These are phyloP conservation scores for Pouteria glomerata DNA, from an alignment of 148 eudicot genomes.

Conservation along the genomic window DNA sequence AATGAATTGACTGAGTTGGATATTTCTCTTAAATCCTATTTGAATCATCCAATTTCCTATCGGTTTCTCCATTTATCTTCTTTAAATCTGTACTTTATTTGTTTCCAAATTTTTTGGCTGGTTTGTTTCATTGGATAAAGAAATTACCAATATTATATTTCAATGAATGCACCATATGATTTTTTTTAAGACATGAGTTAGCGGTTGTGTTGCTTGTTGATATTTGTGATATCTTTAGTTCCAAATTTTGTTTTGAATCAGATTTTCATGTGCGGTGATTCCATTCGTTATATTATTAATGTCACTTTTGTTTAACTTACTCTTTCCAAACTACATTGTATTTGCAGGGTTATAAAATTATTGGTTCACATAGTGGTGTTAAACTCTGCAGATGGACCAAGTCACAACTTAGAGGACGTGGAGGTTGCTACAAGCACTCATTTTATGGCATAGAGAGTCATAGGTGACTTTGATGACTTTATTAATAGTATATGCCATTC, in stretches of 20 bases:
- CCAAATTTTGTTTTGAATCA: too few species aligned
- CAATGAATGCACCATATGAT: too few species aligned
- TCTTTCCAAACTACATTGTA: background rate
- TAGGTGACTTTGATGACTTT: conserved; percentile 42
- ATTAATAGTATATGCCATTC: background rate
- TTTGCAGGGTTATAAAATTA: conserved; percentile 94
- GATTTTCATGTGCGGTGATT: background rate
- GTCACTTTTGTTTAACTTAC: background rate
- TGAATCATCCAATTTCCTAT: background rate
- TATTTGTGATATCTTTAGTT: background rate
- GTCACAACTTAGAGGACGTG: conserved; percentile 97
- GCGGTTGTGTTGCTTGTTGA: background rate
- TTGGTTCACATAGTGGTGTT: conserved; percentile 99
- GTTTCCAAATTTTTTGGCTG: background rate
- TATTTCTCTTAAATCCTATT: background rate
- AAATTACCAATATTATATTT: background rate
- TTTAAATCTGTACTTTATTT: background rate
- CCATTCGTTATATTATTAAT: background rate
- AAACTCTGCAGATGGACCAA: conserved; percentile 97
- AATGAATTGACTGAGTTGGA: background rate
- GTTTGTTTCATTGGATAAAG: background rate
- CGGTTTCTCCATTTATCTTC: background rate
- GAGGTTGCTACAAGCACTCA: conserved; percentile 99
- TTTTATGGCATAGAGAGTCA: conserved; percentile 99
- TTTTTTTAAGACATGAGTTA: background rate